phyloP scores from a whole-genome alignment of 345 rosid species.

The Punica granatum region DNA sequence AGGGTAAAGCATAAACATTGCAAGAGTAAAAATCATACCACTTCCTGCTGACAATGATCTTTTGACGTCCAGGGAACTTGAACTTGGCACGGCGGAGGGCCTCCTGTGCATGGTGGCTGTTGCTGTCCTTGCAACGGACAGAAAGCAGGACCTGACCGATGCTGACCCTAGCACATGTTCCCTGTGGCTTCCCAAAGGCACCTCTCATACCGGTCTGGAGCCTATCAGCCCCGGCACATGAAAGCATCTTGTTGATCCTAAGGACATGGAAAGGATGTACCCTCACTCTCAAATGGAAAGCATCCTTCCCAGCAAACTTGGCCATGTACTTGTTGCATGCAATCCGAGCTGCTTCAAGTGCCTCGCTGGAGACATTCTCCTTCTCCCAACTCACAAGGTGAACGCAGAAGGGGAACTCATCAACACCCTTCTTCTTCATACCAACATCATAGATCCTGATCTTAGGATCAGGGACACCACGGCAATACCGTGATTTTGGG shows the following conservation, averaged over 20 bases:
- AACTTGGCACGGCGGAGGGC: slow-evolving; percentile 54
- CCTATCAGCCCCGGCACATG: slow-evolving; percentile 62
- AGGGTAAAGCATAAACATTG: no score
- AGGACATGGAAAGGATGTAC: slow-evolving; percentile 55
- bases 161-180: slow-evolving; percentile 41
- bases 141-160: slow-evolving; percentile 48
- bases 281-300: slow-evolving; percentile 51
- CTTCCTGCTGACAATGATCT: slow-evolving; percentile 56
- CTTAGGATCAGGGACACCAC: slow-evolving; percentile 53
- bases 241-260: slow-evolving; percentile 57
- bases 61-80: slow-evolving; percentile 57
- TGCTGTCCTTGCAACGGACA: slow-evolving; percentile 47
- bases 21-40: slow-evolving; percentile 21
- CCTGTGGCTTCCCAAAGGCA: slow-evolving; percentile 54
- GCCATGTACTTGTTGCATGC: slow-evolving; percentile 57
- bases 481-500: slow-evolving; percentile 47
- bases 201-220: slow-evolving; percentile 59
- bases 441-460: slow-evolving; percentile 57
- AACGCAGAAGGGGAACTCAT: slow-evolving; percentile 53
- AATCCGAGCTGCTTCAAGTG: slow-evolving; percentile 49
- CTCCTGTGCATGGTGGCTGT: slow-evolving; percentile 47
- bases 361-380: slow-evolving; percentile 53
- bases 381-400: slow-evolving; percentile 52
- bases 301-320: slow-evolving; percentile 51
- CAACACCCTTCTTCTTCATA: slow-evolving; percentile 55